Conservation (phyloP, 768 basidiomycete genomes). For the Auricularia sp. region DNA sequence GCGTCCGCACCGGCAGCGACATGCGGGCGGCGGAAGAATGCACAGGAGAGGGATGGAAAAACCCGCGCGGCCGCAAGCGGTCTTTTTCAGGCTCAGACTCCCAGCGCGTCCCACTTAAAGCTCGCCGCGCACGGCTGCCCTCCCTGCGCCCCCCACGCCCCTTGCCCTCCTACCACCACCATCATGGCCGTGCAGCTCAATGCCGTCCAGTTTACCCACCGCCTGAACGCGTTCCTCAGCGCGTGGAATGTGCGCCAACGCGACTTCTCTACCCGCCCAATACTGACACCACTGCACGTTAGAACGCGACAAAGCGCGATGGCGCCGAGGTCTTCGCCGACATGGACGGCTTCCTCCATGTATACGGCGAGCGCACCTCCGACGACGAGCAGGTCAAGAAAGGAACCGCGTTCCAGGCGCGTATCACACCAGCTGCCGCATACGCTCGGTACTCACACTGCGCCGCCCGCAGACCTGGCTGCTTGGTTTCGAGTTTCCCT, state of each 20-base stretch:
- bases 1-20: conserved; percentile 1
- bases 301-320: conserved; percentile 60
- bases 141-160: not conserved
- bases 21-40: not conserved
- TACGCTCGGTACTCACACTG: conserved; percentile 4
- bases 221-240: conserved; percentile 48
- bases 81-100: not conserved
- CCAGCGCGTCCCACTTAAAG: not conserved
- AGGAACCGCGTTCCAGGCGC: conserved; percentile 83
- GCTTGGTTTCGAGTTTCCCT: conserved; percentile 94
- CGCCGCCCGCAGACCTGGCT: conserved; percentile 69
- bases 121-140: not conserved
- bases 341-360: conserved; percentile 57
- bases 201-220: conserved; percentile 37
- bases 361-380: conserved; percentile 63
- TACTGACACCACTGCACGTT: conserved; percentile 5
- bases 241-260: conserved; percentile 46
- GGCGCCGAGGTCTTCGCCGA: conserved; percentile 61
- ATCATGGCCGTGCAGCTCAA: conserved; percentile 66
- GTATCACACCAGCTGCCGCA: conserved; percentile 13
- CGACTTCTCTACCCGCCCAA: conserved; percentile 7
- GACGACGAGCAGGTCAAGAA: conserved; percentile 90
- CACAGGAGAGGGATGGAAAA: not conserved
- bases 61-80: not conserved
- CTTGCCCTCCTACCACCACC: not conserved